phyloP scores from a whole-genome alignment of 108 stramenopile genomes.

The Aurantiochytrium sp. region DNA sequence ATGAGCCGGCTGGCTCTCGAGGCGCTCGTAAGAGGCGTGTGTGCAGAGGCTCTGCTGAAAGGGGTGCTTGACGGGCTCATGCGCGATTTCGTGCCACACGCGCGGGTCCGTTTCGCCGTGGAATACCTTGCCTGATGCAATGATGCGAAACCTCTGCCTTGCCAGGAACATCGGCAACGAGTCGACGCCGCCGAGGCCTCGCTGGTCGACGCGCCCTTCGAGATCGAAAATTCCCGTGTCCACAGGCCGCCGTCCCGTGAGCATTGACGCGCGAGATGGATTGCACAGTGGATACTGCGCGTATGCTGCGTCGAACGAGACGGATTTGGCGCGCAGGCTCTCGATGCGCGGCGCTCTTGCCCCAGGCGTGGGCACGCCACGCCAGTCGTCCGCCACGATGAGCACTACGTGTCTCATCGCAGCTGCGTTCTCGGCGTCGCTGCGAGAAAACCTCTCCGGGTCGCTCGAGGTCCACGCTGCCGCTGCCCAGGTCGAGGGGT shows the following conservation, averaged over 20 bases:
- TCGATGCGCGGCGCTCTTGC: background rate
- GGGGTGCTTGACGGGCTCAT: background rate
- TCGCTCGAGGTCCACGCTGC: too few species aligned
- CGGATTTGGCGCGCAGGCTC: background rate
- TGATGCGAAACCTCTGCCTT: background rate
- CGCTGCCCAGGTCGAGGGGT: too few species aligned
- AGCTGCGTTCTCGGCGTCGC: background rate
- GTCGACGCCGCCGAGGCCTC: background rate
- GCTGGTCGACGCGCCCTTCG: background rate
- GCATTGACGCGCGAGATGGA: background rate
- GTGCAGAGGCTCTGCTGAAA: background rate
- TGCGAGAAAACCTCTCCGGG: background rate
- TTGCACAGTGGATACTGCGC: conserved; percentile 11
- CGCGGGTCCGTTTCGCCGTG: conserved; percentile 1
- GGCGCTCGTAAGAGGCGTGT: background rate
- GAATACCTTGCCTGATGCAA: background rate
- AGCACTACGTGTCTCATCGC: background rate
- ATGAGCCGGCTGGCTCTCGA: background rate
- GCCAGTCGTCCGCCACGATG: conserved; percentile 2
- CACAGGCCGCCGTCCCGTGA: background rate
- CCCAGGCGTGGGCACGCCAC: background rate
- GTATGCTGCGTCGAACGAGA: background rate
- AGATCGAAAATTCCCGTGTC: background rate
- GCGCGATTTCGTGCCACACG: background rate
- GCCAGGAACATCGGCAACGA: background rate